Base-by-base conservation (phyloP, 2,329 filamentous ascomycete genomes). In the Neoarthrinium moseri region DNA sequence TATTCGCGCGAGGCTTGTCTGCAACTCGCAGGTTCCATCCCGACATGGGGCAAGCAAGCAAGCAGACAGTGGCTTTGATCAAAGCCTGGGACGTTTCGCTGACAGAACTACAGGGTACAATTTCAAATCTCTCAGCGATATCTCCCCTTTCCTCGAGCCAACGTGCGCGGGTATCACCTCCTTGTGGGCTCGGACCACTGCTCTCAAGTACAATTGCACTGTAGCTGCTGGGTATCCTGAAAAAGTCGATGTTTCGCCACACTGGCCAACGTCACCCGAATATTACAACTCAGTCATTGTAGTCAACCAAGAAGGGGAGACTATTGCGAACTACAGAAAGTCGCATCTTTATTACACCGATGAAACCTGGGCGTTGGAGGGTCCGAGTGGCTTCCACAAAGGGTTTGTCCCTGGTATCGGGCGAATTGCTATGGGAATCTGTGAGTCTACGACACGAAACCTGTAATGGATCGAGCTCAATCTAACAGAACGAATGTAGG, bases 181-280 rank as follows among this genome's bases (percentile, higher is more conserved):
- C 0, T 64, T 85, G 17, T 94, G 88, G 89, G 87, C 87, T 0
- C 72, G 80, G 29, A 80, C 76, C 0, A 80, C 75, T 0, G 88
- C 89, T 0, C 69, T 81, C 18, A 83, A 82, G 54, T 74, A 86
- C 56, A 73, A 83, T 48, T 91, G 87, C 57, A 69, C 75, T 41
- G 86, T 92, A 0, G 77, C 80, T 0, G 80, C 82, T 1, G 89
- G 89, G 1, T 94, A 92, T 45, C 88, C 89, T 0, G 89, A 94
- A 47, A 80, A 78, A 54, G 78, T 77, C 1, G 80, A 84, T 40
- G 57, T 76, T 0, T 60, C 68, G 0, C 41, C 61, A 1, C 69
- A 70, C 20, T 81, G 78, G 74, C 79, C 80, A 0, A 64, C 75
- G 2, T 62, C 60, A 0, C 59, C 60, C 0, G 68, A 72, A 33